Evolutionary conservation across 129 eudicot species (phyloP).

Genomic region (Sambucus nigra): DNA sequence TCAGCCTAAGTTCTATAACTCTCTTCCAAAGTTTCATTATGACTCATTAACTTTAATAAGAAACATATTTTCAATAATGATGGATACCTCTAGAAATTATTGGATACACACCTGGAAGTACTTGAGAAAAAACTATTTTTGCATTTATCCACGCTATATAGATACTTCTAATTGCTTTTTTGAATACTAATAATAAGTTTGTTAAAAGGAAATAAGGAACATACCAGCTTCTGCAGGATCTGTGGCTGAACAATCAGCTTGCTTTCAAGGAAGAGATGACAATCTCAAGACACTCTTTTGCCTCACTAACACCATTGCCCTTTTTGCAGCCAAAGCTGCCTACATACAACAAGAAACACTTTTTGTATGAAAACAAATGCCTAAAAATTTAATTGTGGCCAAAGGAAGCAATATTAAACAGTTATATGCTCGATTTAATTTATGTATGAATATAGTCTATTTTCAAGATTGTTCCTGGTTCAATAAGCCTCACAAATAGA

Average conservation of each 20-base stretch:
- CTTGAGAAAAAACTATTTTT: too few relatives aligned
- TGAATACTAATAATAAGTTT: too few relatives aligned
- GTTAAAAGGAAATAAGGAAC: constrained; percentile 7
- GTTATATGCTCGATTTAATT: background rate
- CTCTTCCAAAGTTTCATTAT: too few relatives aligned
- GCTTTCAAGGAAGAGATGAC: constrained; percentile 97
- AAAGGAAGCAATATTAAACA: constrained; percentile 5
- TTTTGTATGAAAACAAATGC: background rate
- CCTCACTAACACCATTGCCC: constrained; percentile 92
- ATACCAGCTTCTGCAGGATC: constrained; percentile 86
- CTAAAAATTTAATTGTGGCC: background rate
- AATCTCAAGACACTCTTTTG: constrained; percentile 74
- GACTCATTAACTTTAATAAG: too few relatives aligned
- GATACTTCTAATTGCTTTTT: too few relatives aligned
- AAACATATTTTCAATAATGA: too few relatives aligned
- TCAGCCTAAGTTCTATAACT: too few relatives aligned
- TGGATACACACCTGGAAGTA: too few relatives aligned
- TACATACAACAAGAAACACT: constrained; percentile 18
- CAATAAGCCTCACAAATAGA: background rate
- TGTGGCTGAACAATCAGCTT: constrained; percentile 97
- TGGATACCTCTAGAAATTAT: too few relatives aligned
- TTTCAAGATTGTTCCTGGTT: background rate
- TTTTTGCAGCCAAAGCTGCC: constrained; percentile 96
- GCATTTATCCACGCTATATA: too few relatives aligned
- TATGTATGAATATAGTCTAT: constrained; percentile 29